Percentiles rank a stretch among this genome's conserved stretches.
These are phyloP conservation scores for Russula virescens DNA, from an alignment of 768 basidiomycete genomes.

Conservation along the genomic window DNA sequence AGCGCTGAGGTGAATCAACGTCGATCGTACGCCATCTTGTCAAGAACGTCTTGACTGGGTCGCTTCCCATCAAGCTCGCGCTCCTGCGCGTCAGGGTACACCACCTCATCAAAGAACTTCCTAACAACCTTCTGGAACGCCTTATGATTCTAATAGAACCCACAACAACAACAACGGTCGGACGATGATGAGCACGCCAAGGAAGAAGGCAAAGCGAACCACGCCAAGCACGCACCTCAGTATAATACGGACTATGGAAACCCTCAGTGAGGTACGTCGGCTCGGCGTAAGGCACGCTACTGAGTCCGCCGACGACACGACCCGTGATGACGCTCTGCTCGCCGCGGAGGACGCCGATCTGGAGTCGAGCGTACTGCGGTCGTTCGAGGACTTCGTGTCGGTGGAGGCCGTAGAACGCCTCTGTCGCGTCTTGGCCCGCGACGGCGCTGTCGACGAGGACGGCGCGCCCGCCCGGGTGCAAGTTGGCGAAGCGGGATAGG, in stretches of 20 bases:
- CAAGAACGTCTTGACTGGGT: slow-evolving; percentile 70
- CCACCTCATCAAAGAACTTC: slow-evolving; percentile 61
- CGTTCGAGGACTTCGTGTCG: slow-evolving; percentile 72
- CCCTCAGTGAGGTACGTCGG: slow-evolving; percentile 71
- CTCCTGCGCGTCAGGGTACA: slow-evolving; percentile 45
- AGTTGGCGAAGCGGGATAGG: slow-evolving; percentile 68
- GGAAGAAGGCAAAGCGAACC: neutral
- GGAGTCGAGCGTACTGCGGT: slow-evolving; percentile 65
- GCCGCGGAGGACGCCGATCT: slow-evolving; percentile 64
- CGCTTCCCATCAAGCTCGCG: slow-evolving; percentile 87
- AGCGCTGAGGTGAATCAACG: neutral
- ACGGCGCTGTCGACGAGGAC: slow-evolving; percentile 47
- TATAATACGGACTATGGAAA: slow-evolving; percentile 74
- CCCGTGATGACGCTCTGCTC: slow-evolving; percentile 50
- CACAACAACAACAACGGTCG: slow-evolving; percentile 39
- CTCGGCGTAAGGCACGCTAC: slow-evolving; percentile 78
- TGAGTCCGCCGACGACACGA: slow-evolving; percentile 51
- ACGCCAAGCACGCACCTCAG: slow-evolving; percentile 48
- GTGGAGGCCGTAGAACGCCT: slow-evolving; percentile 82
- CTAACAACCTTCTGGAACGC: slow-evolving; percentile 55
- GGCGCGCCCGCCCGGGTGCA: slow-evolving; percentile 83
- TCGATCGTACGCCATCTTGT: slow-evolving; percentile 67
- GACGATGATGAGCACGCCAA: slow-evolving; percentile 31
- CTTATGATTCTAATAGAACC: slow-evolving; percentile 59
- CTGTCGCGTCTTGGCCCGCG: slow-evolving; percentile 80